Percentiles rank a stretch among this genome's conserved stretches.
Evolutionary conservation across 148 eudicot genomes (phyloP).

Genomic region (Polygonum maritimum): DNA sequence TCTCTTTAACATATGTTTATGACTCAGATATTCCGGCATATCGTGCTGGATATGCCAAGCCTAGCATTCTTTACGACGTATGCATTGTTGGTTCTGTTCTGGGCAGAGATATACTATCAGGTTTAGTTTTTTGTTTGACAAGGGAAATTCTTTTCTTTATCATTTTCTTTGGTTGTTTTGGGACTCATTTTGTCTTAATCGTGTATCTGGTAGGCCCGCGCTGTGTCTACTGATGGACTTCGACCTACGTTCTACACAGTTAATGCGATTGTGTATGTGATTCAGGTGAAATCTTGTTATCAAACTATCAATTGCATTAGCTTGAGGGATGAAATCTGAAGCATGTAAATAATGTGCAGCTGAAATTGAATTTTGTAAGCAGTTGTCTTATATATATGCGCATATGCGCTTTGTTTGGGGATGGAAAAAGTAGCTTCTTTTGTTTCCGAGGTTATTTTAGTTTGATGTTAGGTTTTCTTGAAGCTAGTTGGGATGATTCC

Average conservation of each 20-base stretch:
- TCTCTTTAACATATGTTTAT: constrained; percentile 4
- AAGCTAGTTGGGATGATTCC: neutral
- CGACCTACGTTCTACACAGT: constrained; percentile 79
- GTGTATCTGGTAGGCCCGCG: constrained; percentile 59
- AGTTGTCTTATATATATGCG: too few relatives aligned
- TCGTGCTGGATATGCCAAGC: constrained; percentile 85
- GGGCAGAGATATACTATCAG: constrained; percentile 99
- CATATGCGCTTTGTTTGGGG: neutral
- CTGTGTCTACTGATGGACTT: constrained; percentile 76
- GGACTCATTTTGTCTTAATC: neutral
- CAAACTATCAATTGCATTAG: neutral
- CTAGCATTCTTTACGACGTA: constrained; percentile 94
- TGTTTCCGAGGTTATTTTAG: neutral
- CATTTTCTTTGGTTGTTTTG: neutral
- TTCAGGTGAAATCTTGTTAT: constrained; percentile 57
- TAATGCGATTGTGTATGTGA: constrained; percentile 65
- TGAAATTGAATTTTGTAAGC: neutral
- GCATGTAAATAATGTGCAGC: neutral
- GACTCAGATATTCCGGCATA: constrained; percentile 68
- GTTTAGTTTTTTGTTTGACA: constrained; percentile 18
- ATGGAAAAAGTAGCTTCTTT: neutral
- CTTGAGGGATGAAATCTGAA: neutral
- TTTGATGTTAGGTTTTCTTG: too few relatives aligned
- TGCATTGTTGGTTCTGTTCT: constrained; percentile 80
- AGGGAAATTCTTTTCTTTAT: too few relatives aligned